These are phyloP conservation scores for Trypanosoma grayi DNA, from an alignment of 208 protist genomes.

Conservation along the genomic window DNA sequence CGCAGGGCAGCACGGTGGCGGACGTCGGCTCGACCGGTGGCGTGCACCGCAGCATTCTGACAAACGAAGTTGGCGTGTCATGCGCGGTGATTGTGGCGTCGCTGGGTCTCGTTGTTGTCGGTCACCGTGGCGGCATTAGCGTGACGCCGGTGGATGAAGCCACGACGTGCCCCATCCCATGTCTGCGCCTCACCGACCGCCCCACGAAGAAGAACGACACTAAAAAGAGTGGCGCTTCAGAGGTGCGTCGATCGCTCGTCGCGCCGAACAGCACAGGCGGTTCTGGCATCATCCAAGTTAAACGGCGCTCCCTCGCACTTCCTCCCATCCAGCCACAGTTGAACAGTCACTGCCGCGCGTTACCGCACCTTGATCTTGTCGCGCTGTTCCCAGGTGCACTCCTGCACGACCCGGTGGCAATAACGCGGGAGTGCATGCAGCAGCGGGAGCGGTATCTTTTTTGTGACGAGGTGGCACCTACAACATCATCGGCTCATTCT, in stretches of 20 bases:
- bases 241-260: neutral
- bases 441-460: constrained; percentile 28
- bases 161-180: constrained; percentile 48
- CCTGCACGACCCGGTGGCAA: constrained; percentile 28
- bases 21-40: neutral
- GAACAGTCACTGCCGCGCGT: neutral
- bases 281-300: neutral
- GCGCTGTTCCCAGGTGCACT: constrained; percentile 63
- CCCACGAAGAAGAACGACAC: neutral
- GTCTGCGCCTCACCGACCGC: constrained; percentile 36
- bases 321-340: neutral
- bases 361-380: constrained; percentile 32
- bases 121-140: constrained; percentile 41
- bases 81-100: constrained; percentile 30
- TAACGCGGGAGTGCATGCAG: constrained; percentile 25
- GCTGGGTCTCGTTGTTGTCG: constrained; percentile 49
- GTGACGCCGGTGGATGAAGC: constrained; percentile 38
- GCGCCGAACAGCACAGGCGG: neutral
- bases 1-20: neutral
- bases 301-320: neutral
- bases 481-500: neutral
- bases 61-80: constrained; percentile 20
- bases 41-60: constrained; percentile 20
- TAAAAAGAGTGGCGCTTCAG: neutral
- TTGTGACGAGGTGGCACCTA: constrained; percentile 5